Evolutionary conservation across 371 early-diverging fungal genomes (phyloP), one percentile per base, ranked within the genome.

Genomic region (Vairimorpha apis): DNA sequence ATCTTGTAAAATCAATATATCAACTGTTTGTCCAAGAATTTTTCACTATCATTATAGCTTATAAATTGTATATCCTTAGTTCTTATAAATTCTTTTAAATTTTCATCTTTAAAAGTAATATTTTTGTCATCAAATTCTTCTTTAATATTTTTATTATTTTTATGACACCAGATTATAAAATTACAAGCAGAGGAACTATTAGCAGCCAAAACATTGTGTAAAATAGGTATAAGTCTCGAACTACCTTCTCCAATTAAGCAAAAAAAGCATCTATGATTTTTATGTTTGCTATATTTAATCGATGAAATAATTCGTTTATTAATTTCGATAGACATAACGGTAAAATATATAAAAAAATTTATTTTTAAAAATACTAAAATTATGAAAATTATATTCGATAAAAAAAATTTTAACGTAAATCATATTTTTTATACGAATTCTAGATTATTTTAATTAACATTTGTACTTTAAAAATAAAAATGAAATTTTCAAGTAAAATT

Each of bases 1-100:
- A 85, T 98, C 97, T 81, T 95, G 94, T 38, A 98, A 84, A 47
- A 98, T 89, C 74, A 93, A 92, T 92, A 97, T 92, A 44, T 96
- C 97, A 76, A 88, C 96, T 23, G 97, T 98, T 79, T 92, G 90
- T 82, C 98, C 98, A 65, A 98, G 87, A 67, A 97, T 91, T 79
- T 91, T 95, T 95, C 91, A 13, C 92, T 90, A 82, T 98, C 97
- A 82, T 93, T 94, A 86, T 97, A 96, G 87, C 92, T 59, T 29
- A 79, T 70, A 56, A 74, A 78, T 38, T 71, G 68, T 25, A 75
- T 77, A n/a, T 75, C 76, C 13, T 73, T 76, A 21, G 69, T 38
- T 62, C 65, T 72, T 53, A 76, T 53, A 45, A 76, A 78, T 4
- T 67, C 56, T 14, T 67, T 65, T 32, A 78, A 45, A 13, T 76